These are phyloP conservation scores for Penicillium sp. DNA, from an alignment of 2,329 filamentous ascomycete species.

Conservation along the genomic window DNA sequence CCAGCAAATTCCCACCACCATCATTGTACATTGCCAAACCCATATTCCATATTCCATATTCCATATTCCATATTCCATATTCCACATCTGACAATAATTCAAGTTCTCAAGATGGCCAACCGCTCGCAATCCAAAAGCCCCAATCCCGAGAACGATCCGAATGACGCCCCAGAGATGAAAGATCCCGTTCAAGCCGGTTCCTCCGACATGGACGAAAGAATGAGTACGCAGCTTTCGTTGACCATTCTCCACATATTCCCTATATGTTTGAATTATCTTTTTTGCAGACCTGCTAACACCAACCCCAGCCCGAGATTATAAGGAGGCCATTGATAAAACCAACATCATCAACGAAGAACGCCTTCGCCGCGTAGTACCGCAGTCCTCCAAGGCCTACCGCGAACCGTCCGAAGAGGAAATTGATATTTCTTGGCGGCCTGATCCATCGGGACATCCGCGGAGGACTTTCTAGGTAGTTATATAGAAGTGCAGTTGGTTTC, in stretches of 20 bases:
- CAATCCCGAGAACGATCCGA: neutral
- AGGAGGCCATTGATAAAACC: constrained; percentile 14
- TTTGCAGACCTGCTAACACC: neutral
- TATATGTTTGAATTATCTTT: neutral
- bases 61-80: no score
- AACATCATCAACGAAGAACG: constrained; percentile 19
- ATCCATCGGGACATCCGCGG: constrained; percentile 4
- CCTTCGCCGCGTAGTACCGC: constrained; percentile 15
- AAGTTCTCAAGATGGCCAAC: neutral
- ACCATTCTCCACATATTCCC: neutral
- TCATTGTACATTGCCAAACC: neutral
- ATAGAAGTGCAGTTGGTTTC: neutral
- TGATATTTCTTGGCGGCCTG: constrained; percentile 6
- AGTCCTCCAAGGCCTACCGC: constrained; percentile 13
- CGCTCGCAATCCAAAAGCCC: neutral
- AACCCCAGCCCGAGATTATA: constrained; percentile 15
- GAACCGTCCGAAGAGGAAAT: constrained; percentile 19
- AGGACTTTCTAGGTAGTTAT: neutral
- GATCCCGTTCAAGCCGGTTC: neutral
- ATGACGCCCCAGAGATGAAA: neutral
- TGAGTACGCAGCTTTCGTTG: neutral
- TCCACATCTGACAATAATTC: neutral
- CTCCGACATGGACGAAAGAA: constrained; percentile 1
- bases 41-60: neutral
- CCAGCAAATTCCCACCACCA: neutral